Evolutionary conservation across 345 rosid genomes (phyloP), one percentile per base, ranked within the genome.

Genomic region (Pelargonium nanum): DNA sequence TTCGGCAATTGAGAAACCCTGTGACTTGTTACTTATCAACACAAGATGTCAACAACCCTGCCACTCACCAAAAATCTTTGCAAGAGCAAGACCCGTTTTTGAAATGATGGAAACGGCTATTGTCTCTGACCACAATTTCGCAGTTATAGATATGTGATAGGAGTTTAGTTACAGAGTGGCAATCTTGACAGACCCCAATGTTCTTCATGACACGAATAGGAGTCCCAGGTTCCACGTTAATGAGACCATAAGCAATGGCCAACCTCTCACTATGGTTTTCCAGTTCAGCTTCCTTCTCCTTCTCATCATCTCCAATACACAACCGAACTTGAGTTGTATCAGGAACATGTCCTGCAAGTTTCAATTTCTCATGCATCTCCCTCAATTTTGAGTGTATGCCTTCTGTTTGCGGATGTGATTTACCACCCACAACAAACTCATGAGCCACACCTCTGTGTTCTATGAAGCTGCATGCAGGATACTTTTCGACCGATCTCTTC

Each of bases 111-210:
- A 83, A 83, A 54, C 85, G 70, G 25, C 69, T 74, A 9, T 73
- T 78, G 56, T 78, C 88, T 77, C 85, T 83, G 63, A 83, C 84
- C 52, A 78, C 72, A 54, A 83, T 81, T 56, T 83, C 79, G 20
- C 70, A 65, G 22, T 58, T 40, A 62, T 78, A 81, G 50, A 83
- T 73, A 30, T 56, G 28, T 32, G 82, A 81, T 13, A 83, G 65
- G 19, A 78, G 75, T 68, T 77, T 81, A 6, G 78, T 80, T 34
- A 78, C 71, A 45, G 74, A 55, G 61, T 78, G 85, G n/a, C 85
- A 83, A 60, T 81, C 85, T 1, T 68, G 77, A 57, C 84, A 78
- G 16, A 80, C 83, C 5, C 79, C 72, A 19, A 83, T 74, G 74
- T 75, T 83, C 67, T 83, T 83, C 51, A 80, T 64, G 64, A 83